Base-by-base conservation (phyloP, 2,329 filamentous ascomycete species). In the Dothistroma septosporum region DNA sequence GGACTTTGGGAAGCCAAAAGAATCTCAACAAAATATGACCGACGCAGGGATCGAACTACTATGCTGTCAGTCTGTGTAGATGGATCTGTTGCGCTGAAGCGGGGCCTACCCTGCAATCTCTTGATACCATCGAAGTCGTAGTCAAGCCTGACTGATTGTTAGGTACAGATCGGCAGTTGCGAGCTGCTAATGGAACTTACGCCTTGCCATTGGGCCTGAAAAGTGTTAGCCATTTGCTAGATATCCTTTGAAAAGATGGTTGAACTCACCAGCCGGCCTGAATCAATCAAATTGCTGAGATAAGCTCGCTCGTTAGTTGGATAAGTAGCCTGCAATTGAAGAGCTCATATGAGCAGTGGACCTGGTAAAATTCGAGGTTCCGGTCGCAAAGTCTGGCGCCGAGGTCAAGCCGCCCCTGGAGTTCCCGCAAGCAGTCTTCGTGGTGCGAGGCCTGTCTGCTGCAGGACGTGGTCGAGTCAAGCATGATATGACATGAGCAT, bases 131-230 rank as follows among this genome's bases (percentile, higher is more conserved):
- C 19, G 16, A 50, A 7, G 28, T 80, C 79, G 79, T 81, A 82
- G 80, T 82, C 80, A 82, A 80, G 77, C 79, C 80, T 37, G 7
- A 16, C 4, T 9, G 33, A 16, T 9, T 37, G 33, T 37, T 37
- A 37, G 33, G 10, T 4, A 11, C 7, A 16, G 10, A 16, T 16
- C 33, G 33, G 14, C 33, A 11, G 10, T 37, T 37, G 33, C 10
- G 33, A 37, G 7, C 14, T n/a, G 24, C 24, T 28, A 28, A 6
- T 28, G 24, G 6, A 28, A 28, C 24, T 28, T 6, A 28, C 24
- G 24, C 24, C 24, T 28, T 28, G 24, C 24, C 24, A 28, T 28
- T 28, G 24, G 24, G 24, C 24, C 24, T 28, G 24, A 28, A 6
- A 28, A 28, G 24, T 28, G 24, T 28, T 28, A 28, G 24, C 6